Base-by-base conservation (phyloP, 1,284 basidiomycete species). In the Cryptococcus wingfieldii region DNA sequence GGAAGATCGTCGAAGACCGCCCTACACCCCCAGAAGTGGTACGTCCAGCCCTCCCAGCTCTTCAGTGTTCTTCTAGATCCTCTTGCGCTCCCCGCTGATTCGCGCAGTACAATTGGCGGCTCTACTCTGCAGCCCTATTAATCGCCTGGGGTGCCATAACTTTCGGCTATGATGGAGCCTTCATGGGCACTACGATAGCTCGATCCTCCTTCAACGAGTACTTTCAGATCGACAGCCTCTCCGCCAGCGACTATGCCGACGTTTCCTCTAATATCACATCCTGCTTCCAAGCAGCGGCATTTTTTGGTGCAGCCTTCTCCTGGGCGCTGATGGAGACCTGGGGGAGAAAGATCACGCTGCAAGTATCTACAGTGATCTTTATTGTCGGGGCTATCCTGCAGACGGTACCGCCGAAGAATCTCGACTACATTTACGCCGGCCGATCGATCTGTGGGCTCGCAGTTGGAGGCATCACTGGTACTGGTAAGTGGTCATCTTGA, bases 181-280 rank as follows among this genome's bases (percentile, higher is more conserved):
- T 81, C 63, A 77, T 80, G 57, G 80, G 80, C 66, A 70, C 69
- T 0, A 72, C 74, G 2, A 61, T 82, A 44, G 75, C 79, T 31
- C 71, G 82, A 9, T 61, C 72, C 0, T 79, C 77, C n/a, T 82
- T 83, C 73, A 76, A 77, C 54, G 59, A 59, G 18, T 78, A 79
- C 47, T 83, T 61, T 73, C 73, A 54, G 3, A 69, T 79, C 10
- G 62, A 67, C 18, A 63, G 61, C 3, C 70, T 76, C 38, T 51
- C 50, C 42, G 23, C 50, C 25, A 10, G 38, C 38, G 52, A 51
- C 9, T 52, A 50, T 27, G 55, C 60, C 25, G 43, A 54, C 10
- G 63, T 59, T 19, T 70, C 63, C 56, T 69, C 71, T n/a, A 75
- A 78, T 56, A 63, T 78, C n/a, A 74, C 76, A 6, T 69, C 76